Percentiles rank a stretch among this genome's conserved stretches.
Evolutionary conservation across 2,329 filamentous ascomycete species (phyloP).

Genomic region (Fonsecaea erecta): DNA sequence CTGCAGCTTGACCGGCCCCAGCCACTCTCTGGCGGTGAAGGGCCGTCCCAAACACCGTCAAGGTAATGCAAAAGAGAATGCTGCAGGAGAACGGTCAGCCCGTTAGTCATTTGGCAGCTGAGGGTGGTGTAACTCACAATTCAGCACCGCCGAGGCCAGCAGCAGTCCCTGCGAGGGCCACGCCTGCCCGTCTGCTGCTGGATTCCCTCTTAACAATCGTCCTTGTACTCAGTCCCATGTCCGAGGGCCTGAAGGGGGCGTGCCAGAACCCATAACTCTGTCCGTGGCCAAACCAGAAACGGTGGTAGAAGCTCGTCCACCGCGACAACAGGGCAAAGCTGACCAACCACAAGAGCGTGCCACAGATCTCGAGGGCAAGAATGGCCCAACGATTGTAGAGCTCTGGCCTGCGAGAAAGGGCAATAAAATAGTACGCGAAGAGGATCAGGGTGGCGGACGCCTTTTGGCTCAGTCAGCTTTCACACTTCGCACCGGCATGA

Average conservation of each 20-base stretch:
- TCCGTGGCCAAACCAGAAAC: slow-evolving; percentile 19
- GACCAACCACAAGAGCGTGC: slow-evolving; percentile 34
- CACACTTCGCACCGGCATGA: neutral
- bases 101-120: neutral
- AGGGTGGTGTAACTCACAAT: slow-evolving; percentile 28
- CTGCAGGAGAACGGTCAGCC: slow-evolving; percentile 15
- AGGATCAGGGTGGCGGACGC: slow-evolving; percentile 31
- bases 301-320: slow-evolving; percentile 28
- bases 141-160: slow-evolving; percentile 31
- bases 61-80: slow-evolving; percentile 30
- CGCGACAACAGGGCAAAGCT: slow-evolving; percentile 28
- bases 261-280: slow-evolving; percentile 29
- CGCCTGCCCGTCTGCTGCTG: slow-evolving; percentile 26
- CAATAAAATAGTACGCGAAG: slow-evolving; percentile 35
- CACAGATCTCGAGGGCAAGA: slow-evolving; percentile 32
- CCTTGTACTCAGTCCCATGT: slow-evolving; percentile 19
- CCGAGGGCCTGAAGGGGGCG: slow-evolving; percentile 22
- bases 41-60: slow-evolving; percentile 30
- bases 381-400: slow-evolving; percentile 36
- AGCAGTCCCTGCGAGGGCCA: slow-evolving; percentile 33
- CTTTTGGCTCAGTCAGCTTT: slow-evolving; percentile 15
- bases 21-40: slow-evolving; percentile 27
- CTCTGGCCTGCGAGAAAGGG: slow-evolving; percentile 28
- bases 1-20: neutral
- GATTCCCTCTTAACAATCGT: slow-evolving; percentile 13